Evolutionary conservation across 106 monocot species (phyloP), one percentile per base, ranked within the genome.

Genomic region (Allium sativum): DNA sequence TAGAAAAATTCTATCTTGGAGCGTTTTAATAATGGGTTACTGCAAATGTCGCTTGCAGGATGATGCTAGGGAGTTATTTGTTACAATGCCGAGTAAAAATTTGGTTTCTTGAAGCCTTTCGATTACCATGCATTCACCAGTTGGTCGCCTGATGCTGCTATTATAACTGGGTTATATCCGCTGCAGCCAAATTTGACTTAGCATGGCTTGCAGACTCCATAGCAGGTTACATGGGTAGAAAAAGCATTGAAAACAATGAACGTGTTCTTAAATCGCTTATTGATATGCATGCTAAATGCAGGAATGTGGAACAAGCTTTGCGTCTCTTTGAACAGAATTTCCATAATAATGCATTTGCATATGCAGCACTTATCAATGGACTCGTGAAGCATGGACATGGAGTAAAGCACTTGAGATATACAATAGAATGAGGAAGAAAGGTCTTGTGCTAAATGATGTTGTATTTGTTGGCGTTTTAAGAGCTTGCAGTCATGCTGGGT

Each of bases 201-300:
- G 7, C 51, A 9, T 75, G 82, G 48, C 52, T 76, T 21, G 78
- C 76, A 2, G 40, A 58, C 21, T 81, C 72, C 72, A 68, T 79
- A 17, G 78, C 76, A 48, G 18, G 42, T 6, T 76, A 73, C 56
- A 67, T 72, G 7, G 70, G 73, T 6, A 18, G 51, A 56, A 78
- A 76, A 41, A 55, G 66, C 42, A 66, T 86, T 18, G 66, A 86
- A 58, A 78, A 64, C 66, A 82, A 86, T 22, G 78, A 72, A 50
- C 65, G 73, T 7, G 78, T 86, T 5, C 78, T 82, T 59, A 86
- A 75, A 48, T 72, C 86, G 2, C 66, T 78, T 1, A 70, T 86
- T 2, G 78, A 86, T 42, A 78, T 86, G 75, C 73, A 86, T 12
- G 69, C 82, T 7, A 86, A 86, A 67, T 82, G 82, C 50, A 78